Evolutionary conservation across 2,329 filamentous ascomycete species (phyloP).

Genomic region (Zasmidium cellare): DNA sequence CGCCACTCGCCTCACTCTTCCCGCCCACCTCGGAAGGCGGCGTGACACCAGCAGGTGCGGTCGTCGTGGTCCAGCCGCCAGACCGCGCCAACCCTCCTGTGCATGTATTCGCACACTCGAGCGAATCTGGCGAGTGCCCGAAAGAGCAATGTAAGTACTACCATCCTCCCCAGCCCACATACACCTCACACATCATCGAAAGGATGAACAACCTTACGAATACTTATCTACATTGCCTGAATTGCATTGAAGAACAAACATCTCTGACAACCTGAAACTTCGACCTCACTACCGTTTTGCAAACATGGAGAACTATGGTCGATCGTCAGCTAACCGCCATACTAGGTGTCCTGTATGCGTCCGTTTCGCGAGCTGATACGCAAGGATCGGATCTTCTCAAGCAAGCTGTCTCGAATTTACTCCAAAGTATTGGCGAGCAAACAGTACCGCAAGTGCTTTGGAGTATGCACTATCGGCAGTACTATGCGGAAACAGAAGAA

Average conservation of each 20-base stretch:
- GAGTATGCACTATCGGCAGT: slow-evolving; percentile 55
- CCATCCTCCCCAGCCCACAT: slow-evolving; percentile 11
- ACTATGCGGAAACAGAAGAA: slow-evolving; percentile 32
- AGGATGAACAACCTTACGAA: slow-evolving; percentile 83
- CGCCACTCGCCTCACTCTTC: slow-evolving; percentile 67
- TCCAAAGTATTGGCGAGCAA: slow-evolving; percentile 39
- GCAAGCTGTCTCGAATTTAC: slow-evolving; percentile 44
- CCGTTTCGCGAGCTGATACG: slow-evolving; percentile 41
- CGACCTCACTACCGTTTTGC: slow-evolving; percentile 21
- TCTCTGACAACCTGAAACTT: slow-evolving; percentile 87
- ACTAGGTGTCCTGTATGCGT: slow-evolving; percentile 61
- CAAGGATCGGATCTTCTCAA: slow-evolving; percentile 39
- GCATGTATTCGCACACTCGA: slow-evolving; percentile 73
- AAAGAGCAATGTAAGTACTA: slow-evolving; percentile 78
- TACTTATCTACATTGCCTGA: slow-evolving; percentile 99
- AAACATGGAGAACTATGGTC: slow-evolving; percentile 31
- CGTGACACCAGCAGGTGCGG: slow-evolving; percentile 70
- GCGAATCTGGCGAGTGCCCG: slow-evolving; percentile 91
- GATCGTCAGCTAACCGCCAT: slow-evolving; percentile 7
- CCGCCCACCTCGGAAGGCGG: slow-evolving; percentile 70
- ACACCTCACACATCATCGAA: slow-evolving; percentile 39
- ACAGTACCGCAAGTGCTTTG: slow-evolving; percentile 48
- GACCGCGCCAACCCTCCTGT: slow-evolving; percentile 50
- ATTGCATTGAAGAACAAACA: slow-evolving; percentile 78
- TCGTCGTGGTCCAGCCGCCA: slow-evolving; percentile 63